These are phyloP conservation scores for Phytophthora vignae DNA, from an alignment of 352 stramenopile species.

Conservation along the genomic window DNA sequence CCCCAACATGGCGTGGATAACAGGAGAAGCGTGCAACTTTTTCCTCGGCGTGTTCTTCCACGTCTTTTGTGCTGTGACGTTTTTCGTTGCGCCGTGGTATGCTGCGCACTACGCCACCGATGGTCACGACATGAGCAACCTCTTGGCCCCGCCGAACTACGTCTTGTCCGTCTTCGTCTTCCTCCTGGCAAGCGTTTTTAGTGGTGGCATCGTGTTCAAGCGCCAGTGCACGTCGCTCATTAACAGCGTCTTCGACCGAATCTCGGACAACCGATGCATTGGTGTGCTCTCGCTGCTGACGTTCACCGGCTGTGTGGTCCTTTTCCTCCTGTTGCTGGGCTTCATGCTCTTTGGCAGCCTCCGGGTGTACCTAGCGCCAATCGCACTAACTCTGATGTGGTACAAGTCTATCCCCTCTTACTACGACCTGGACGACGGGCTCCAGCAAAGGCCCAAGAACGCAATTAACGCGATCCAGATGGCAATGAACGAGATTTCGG, in stretches of 20 bases:
- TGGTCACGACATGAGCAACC: not conserved
- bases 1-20: not conserved
- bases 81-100: not conserved
- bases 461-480: not conserved
- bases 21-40: not conserved
- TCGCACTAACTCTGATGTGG: not conserved
- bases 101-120: not conserved
- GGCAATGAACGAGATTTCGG: slow-evolving; percentile 6
- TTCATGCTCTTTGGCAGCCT: not conserved
- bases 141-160: not conserved
- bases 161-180: not conserved
- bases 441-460: not conserved
- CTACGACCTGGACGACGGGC: not conserved
- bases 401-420: not conserved
- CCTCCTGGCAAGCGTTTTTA: not conserved
- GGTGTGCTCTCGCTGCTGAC: not conserved
- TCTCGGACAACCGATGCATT: not conserved
- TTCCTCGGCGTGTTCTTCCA: not conserved
- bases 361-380: not conserved
- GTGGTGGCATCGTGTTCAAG: not conserved
- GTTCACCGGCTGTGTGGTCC: not conserved
- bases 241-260: not conserved
- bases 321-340: not conserved
- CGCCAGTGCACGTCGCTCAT: not conserved
- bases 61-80: not conserved